Evolutionary conservation across 1,139 yeast genomes (phyloP).

Genomic region (Protomyces arabidopsidicola): DNA sequence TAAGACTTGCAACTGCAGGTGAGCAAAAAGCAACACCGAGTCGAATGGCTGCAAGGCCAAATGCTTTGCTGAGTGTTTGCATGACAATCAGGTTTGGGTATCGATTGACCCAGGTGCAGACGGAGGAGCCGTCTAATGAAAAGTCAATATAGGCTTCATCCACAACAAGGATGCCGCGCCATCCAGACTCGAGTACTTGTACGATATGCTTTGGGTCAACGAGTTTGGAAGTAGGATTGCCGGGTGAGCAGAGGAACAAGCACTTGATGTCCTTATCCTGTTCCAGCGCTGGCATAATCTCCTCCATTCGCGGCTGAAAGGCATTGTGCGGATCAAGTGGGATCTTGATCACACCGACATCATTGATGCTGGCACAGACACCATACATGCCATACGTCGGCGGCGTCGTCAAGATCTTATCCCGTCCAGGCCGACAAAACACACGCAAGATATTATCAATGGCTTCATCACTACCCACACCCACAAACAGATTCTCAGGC

Average conservation of each 20-base stretch:
- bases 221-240: conserved; percentile 84
- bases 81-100: conserved; percentile 80
- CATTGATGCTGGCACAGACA: conserved; percentile 85
- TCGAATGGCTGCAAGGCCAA: conserved; percentile 95
- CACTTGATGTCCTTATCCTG: conserved; percentile 56
- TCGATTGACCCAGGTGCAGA: conserved; percentile 74
- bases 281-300: conserved; percentile 42
- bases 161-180: conserved; percentile 78
- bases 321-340: conserved; percentile 52
- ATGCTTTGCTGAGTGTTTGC: conserved; percentile 89
- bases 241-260: conserved; percentile 92
- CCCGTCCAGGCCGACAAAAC: conserved; percentile 74
- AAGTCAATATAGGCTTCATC: conserved; percentile 97
- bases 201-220: conserved; percentile 51
- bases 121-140: conserved; percentile 55
- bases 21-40: conserved; percentile 73
- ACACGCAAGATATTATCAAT: conserved; percentile 85
- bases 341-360: conserved; percentile 68
- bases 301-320: conserved; percentile 42
- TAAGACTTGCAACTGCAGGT: conserved; percentile 54
- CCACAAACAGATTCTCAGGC: conserved; percentile 74
- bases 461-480: conserved; percentile 97
- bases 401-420: conserved; percentile 79
- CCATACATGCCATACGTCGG: conserved; percentile 98
- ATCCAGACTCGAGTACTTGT: conserved; percentile 50